Conservation (phyloP, 2,329 filamentous ascomycete genomes). For the Cladobotryum protrusum region DNA sequence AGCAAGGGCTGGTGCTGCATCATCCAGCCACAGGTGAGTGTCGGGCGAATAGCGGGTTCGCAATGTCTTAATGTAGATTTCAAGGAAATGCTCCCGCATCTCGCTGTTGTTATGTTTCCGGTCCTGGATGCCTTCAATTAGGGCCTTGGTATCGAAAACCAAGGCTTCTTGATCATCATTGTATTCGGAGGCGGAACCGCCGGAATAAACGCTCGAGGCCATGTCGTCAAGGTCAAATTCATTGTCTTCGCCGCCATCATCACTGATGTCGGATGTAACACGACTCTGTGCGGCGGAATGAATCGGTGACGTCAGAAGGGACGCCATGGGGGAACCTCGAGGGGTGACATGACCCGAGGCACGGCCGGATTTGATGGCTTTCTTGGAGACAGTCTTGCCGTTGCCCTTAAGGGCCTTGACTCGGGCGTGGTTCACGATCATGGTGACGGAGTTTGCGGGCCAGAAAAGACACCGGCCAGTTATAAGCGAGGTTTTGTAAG, state of each 20-base stretch:
- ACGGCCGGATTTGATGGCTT: constrained; percentile 54
- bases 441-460: neutral
- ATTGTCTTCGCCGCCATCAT: constrained; percentile 45
- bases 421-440: constrained; percentile 55
- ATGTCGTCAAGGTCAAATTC: constrained; percentile 36
- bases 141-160: constrained; percentile 54
- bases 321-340: constrained; percentile 54
- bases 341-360: constrained; percentile 54
- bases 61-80: constrained; percentile 41
- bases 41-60: constrained; percentile 37
- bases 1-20: constrained; percentile 46
- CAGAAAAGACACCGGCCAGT: too few species aligned
- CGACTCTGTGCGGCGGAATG: constrained; percentile 56
- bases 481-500: too few species aligned
- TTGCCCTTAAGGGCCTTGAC: constrained; percentile 64
- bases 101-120: constrained; percentile 73
- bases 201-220: constrained; percentile 37
- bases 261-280: constrained; percentile 55
- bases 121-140: constrained; percentile 63
- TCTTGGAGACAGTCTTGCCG: constrained; percentile 66
- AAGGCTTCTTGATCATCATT: constrained; percentile 60
- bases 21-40: constrained; percentile 45
- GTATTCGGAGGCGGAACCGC: constrained; percentile 39
- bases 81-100: constrained; percentile 50
- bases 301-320: constrained; percentile 50